Evolutionary conservation across 208 protist genomes (phyloP).

Genomic region (Crithidia mellificae): DNA sequence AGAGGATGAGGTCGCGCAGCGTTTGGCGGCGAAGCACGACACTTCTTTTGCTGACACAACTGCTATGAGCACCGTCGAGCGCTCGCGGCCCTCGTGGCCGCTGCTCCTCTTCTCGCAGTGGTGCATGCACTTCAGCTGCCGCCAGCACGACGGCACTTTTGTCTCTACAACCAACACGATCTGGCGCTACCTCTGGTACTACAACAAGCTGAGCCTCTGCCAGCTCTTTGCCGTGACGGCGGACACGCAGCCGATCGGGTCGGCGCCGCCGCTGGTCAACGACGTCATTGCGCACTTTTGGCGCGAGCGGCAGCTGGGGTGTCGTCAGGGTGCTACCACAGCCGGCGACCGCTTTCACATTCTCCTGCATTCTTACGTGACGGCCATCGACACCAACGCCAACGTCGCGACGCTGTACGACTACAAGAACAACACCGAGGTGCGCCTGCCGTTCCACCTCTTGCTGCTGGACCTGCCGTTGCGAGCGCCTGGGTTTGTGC

Average conservation of each 20-base stretch:
- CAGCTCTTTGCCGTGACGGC: conserved; percentile 59
- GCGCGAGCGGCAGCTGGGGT: conserved; percentile 40
- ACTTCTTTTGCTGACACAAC: not conserved
- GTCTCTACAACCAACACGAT: conserved; percentile 78
- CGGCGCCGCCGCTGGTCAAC: conserved; percentile 57
- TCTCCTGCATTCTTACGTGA: conserved; percentile 54
- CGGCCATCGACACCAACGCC: conserved; percentile 39
- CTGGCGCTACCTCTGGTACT: conserved; percentile 74
- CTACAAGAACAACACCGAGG: conserved; percentile 48
- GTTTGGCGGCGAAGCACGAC: not conserved
- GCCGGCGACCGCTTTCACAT: conserved; percentile 33
- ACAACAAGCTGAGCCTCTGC: conserved; percentile 66
- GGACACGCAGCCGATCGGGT: conserved; percentile 60
- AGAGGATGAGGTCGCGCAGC: not conserved
- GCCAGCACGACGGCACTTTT: conserved; percentile 84
- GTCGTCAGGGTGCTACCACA: not conserved
- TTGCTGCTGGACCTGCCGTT: conserved; percentile 83
- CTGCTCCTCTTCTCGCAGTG: conserved; percentile 16
- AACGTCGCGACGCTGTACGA: conserved; percentile 76
- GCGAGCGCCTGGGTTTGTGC: conserved; percentile 68
- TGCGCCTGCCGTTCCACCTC: conserved; percentile 57
- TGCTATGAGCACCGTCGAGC: not conserved
- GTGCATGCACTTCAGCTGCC: conserved; percentile 41
- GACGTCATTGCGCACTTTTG: conserved; percentile 53
- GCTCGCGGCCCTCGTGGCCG: conserved; percentile 10